Evolutionary conservation across 2,329 filamentous ascomycete species (phyloP).

Genomic region (Rutstroemia sp.): DNA sequence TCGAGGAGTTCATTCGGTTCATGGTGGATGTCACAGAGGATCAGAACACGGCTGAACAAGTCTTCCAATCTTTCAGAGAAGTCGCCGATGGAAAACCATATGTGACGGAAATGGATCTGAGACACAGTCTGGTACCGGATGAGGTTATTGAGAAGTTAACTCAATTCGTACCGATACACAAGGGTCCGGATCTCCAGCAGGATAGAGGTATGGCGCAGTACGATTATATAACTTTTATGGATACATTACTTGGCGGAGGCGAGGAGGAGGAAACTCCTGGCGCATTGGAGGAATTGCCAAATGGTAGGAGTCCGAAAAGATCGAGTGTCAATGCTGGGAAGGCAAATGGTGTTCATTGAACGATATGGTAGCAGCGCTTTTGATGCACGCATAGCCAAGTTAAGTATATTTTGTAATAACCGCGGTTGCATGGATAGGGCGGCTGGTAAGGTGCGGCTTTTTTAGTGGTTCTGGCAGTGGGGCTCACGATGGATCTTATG

Average conservation of each 20-base stretch:
- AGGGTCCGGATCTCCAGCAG: constrained; percentile 76
- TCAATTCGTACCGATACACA: constrained; percentile 76
- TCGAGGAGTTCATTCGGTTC: constrained; percentile 98
- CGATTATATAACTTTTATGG: constrained; percentile 97
- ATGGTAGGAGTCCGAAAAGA: constrained; percentile 21
- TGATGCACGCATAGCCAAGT: not conserved
- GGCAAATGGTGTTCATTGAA: constrained; percentile 2
- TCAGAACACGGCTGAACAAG: constrained; percentile 96
- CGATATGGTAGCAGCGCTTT: not conserved
- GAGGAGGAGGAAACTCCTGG: constrained; percentile 19
- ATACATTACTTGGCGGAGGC: constrained; percentile 56
- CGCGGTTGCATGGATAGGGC: not conserved
- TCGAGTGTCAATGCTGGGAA: constrained; percentile 5
- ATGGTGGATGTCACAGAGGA: constrained; percentile 99
- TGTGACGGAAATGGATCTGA: constrained; percentile 93
- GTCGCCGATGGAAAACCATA: constrained; percentile 98
- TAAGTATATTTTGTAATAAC: constrained; percentile 7
- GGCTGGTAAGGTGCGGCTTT: too few relatives aligned
- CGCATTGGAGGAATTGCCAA: constrained; percentile 20
- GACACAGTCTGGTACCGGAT: constrained; percentile 91
- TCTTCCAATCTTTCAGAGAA: constrained; percentile 95
- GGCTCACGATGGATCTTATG: too few relatives aligned
- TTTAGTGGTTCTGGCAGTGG: too few relatives aligned
- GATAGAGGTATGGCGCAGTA: constrained; percentile 82
- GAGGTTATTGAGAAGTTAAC: constrained; percentile 93